Percentiles rank a stretch among this genome's conserved stretches.
Conservation (phyloP, 108 stramenopile genomes). For the Skeletonema menzelii region DNA sequence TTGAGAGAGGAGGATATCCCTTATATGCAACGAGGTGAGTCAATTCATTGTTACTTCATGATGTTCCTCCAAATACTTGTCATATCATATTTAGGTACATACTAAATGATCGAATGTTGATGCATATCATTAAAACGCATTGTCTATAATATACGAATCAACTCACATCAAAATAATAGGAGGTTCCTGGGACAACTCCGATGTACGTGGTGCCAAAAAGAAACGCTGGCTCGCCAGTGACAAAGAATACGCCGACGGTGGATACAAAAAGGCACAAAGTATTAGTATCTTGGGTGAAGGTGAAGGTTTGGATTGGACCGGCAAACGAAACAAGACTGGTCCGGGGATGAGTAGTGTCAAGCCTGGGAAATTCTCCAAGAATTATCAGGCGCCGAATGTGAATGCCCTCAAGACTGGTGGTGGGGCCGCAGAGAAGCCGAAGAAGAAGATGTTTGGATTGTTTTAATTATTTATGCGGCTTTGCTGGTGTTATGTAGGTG, state of each 20-base stretch:
- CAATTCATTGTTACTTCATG: background rate
- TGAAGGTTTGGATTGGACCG: conserved; percentile 82
- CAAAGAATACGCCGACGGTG: conserved; percentile 69
- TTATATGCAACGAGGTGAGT: conserved; percentile 78
- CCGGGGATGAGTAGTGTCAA: conserved; percentile 18
- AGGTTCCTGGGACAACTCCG: conserved; percentile 55
- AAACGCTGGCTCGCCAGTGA: conserved; percentile 35
- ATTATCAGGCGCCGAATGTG: conserved; percentile 86
- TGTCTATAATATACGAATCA: no score
- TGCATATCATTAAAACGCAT: background rate
- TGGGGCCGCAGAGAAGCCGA: conserved; percentile 30
- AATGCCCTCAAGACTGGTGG: conserved; percentile 44
- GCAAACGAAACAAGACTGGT: conserved; percentile 36
- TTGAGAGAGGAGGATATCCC: conserved; percentile 71
- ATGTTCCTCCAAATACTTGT: no score
- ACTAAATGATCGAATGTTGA: background rate
- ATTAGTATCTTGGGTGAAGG: conserved; percentile 74
- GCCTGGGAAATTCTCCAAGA: conserved; percentile 58
- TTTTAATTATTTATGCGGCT: conserved; percentile 61
- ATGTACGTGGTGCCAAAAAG: conserved; percentile 48
- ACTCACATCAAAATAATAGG: background rate
- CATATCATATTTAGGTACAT: no score
- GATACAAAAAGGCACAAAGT: conserved; percentile 78
- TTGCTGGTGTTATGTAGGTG: conserved; percentile 70
- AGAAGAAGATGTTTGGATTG: conserved; percentile 72